Percentiles rank a stretch among this genome's conserved stretches.
phyloP scores from a whole-genome alignment of 768 basidiomycete species.

The Serendipita sp. region DNA sequence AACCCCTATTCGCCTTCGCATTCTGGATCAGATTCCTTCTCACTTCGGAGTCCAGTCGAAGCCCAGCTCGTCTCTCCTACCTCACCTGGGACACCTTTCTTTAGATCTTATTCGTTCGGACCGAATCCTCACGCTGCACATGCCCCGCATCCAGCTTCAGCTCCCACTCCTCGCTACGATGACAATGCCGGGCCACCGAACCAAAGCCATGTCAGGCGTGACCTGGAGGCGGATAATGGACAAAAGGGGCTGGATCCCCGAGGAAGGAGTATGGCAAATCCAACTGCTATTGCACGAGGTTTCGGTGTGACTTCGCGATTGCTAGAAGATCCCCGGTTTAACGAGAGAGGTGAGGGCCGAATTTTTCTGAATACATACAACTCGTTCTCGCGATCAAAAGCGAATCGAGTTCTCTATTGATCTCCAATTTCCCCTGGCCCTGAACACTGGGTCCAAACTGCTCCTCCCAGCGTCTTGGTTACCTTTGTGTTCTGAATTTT shows the following conservation, averaged over 20 bases:
- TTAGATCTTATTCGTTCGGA: conserved; percentile 3
- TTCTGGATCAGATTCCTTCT: not conserved
- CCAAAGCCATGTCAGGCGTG: not conserved
- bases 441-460: no score
- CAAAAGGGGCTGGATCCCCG: conserved; percentile 5
- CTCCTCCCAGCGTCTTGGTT: no score
- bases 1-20: not conserved
- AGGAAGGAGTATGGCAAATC: conserved; percentile 1
- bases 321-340: conserved; percentile 2
- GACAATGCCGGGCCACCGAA: not conserved
- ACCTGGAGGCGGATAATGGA: not conserved
- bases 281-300: conserved; percentile 35
- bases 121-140: not conserved
- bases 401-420: not conserved
- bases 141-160: not conserved
- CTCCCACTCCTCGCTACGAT: not conserved
- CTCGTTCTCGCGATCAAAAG: no score
- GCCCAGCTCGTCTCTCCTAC: not conserved
- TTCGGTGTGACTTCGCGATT: conserved; percentile 48
- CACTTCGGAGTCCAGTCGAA: conserved; percentile 2
- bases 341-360: not conserved
- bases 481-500: not conserved
- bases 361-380: not conserved
- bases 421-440: not conserved
- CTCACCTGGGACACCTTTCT: not conserved